Conservation (phyloP, 768 basidiomycete species). For the Agrocybe chaxingu region DNA sequence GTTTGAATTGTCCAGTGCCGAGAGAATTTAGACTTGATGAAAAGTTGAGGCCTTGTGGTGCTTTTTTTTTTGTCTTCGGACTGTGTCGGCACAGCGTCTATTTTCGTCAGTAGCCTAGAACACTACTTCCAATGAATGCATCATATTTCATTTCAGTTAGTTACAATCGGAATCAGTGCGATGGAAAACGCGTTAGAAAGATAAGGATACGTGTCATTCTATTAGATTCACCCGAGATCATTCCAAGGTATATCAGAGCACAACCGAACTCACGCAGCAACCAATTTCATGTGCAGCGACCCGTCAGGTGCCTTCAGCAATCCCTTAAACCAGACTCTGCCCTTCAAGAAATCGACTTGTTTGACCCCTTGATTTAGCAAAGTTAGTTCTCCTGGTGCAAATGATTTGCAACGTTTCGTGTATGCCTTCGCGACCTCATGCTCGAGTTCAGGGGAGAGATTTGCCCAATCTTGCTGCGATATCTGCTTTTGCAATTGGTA, state of each 20-base stretch:
- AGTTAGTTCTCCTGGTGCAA: constrained; percentile 25
- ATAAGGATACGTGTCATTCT: too few species aligned
- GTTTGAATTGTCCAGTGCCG: too few species aligned
- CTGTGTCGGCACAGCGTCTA: too few species aligned
- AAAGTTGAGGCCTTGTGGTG: not conserved
- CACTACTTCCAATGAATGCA: too few species aligned
- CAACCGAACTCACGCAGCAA: constrained; percentile 17
- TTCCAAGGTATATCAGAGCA: not conserved
- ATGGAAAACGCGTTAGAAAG: too few species aligned
- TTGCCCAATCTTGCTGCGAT: constrained; percentile 36
- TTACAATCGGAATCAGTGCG: too few species aligned
- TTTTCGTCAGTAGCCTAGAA: too few species aligned
- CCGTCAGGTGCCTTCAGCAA: constrained; percentile 39
- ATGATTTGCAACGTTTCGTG: constrained; percentile 31
- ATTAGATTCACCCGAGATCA: too few species aligned
- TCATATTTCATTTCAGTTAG: too few species aligned
- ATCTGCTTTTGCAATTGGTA: constrained; percentile 42
- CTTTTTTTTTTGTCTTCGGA: too few species aligned
- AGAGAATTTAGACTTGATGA: not conserved
- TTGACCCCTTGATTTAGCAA: constrained; percentile 52
- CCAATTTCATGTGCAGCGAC: constrained; percentile 32
- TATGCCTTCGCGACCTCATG: constrained; percentile 33
- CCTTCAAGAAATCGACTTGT: constrained; percentile 56
- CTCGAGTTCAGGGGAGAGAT: constrained; percentile 26
- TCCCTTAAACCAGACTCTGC: constrained; percentile 46